phyloP scores from a whole-genome alignment of 2,329 filamentous ascomycete species.

The Alternaria viburni region DNA sequence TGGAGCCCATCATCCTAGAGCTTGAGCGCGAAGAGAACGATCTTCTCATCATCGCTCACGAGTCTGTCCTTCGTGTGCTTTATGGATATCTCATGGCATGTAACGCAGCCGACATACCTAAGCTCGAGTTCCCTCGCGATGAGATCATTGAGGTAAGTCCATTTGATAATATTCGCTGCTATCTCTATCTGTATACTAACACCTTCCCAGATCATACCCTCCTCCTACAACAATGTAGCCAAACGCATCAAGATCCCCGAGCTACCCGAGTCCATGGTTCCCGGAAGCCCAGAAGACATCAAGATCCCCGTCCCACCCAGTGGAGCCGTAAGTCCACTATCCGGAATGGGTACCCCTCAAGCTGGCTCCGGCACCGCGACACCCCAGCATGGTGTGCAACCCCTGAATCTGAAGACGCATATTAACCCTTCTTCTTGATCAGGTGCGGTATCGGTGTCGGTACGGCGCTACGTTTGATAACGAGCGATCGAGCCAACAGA shows the following conservation, averaged over 20 bases:
- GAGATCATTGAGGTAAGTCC: constrained; percentile 85
- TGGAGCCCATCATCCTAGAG: constrained; percentile 97
- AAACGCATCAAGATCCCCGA: constrained; percentile 85
- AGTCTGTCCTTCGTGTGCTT: constrained; percentile 93
- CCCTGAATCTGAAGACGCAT: constrained; percentile 9
- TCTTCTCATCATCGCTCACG: constrained; percentile 96
- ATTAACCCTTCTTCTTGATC: constrained; percentile 11
- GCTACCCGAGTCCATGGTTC: constrained; percentile 70
- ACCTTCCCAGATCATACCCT: constrained; percentile 77
- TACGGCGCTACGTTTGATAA: constrained; percentile 30
- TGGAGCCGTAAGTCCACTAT: constrained; percentile 54
- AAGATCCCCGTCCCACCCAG: constrained; percentile 74
- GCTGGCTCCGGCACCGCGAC: constrained; percentile 7
- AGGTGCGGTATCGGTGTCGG: constrained; percentile 17
- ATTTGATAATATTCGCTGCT: too few species aligned
- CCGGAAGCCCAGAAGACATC: constrained; percentile 80
- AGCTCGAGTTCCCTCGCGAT: constrained; percentile 89
- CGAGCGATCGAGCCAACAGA: constrained; percentile 29
- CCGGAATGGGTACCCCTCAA: constrained; percentile 49
- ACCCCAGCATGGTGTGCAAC: constrained; percentile 3
- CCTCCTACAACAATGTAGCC: constrained; percentile 95
- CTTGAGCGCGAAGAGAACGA: constrained; percentile 97
- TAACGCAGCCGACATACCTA: constrained; percentile 91
- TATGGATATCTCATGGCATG: constrained; percentile 99
- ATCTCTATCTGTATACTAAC: neutral